phyloP scores from a whole-genome alignment of 2,329 filamentous ascomycete genomes.

The Sclerotiophoma versabilis region DNA sequence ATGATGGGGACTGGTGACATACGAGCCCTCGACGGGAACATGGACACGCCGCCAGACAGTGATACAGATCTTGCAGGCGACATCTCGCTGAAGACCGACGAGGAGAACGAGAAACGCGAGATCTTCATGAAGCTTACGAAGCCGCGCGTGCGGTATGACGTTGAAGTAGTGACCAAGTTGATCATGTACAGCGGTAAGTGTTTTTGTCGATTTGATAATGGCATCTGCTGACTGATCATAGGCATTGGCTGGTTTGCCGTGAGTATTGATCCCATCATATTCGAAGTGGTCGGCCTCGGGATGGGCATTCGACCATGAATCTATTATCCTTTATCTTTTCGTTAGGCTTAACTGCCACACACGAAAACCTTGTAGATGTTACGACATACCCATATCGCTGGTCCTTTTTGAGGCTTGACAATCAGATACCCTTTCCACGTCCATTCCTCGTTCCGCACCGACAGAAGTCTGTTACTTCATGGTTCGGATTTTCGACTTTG shows the following conservation, averaged over 20 bases:
- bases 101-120: constrained; percentile 59
- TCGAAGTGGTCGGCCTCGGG: constrained; percentile 66
- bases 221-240: constrained; percentile 43
- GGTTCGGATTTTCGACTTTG: neutral
- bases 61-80: constrained; percentile 44
- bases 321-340: neutral
- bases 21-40: constrained; percentile 10
- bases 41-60: constrained; percentile 36
- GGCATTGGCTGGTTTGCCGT: constrained; percentile 85
- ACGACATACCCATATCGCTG: constrained; percentile 1
- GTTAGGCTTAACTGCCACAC: neutral
- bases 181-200: constrained; percentile 89
- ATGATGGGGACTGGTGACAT: constrained; percentile 74
- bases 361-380: constrained; percentile 1
- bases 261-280: constrained; percentile 75
- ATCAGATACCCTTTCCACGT: constrained; percentile 8
- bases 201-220: neutral
- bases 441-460: neutral
- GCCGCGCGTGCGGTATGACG: constrained; percentile 92
- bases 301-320: constrained; percentile 32
- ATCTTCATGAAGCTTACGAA: constrained; percentile 85
- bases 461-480: neutral
- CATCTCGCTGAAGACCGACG: constrained; percentile 29
- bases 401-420: neutral
- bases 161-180: constrained; percentile 97